phyloP scores from a whole-genome alignment of 139 green algal genomes.

The Coelastrella sp. region DNA sequence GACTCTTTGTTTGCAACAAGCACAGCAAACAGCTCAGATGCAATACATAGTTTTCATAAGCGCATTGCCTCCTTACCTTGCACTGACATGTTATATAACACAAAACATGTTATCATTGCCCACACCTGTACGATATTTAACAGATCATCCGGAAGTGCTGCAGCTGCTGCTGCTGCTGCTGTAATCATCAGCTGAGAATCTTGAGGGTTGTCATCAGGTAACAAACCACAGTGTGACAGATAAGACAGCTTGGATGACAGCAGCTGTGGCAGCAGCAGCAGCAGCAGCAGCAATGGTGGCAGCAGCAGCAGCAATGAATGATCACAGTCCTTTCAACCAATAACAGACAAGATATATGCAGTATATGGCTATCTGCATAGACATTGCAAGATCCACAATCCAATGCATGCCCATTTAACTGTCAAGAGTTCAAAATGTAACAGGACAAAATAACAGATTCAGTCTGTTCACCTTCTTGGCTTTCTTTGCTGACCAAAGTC shows the following conservation, averaged over 20 bases:
- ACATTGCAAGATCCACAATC: neutral
- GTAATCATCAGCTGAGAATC: constrained; percentile 54
- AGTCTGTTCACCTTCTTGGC: neutral
- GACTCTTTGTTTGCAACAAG: no score
- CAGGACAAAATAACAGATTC: neutral
- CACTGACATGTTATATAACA: no score
- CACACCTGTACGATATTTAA: constrained; percentile 62
- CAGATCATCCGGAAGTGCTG: constrained; percentile 61
- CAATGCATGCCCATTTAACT: neutral
- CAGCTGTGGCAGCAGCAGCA: constrained; percentile 29
- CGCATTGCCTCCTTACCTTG: no score
- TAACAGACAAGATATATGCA: neutral
- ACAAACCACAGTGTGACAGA: constrained; percentile 44
- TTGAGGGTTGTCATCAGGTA: constrained; percentile 35
- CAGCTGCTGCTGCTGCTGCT: constrained; percentile 26
- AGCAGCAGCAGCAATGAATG: no score
- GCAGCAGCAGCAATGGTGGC: neutral
- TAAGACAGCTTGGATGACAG: constrained; percentile 46
- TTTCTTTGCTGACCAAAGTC: constrained; percentile 27
- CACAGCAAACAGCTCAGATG: no score
- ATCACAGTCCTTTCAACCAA: no score
- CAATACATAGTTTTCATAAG: no score
- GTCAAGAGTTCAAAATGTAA: no score
- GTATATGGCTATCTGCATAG: neutral
- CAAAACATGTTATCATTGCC: no score